Conservation (phyloP, 768 basidiomycete species). For the Termitomyces titanicus region DNA sequence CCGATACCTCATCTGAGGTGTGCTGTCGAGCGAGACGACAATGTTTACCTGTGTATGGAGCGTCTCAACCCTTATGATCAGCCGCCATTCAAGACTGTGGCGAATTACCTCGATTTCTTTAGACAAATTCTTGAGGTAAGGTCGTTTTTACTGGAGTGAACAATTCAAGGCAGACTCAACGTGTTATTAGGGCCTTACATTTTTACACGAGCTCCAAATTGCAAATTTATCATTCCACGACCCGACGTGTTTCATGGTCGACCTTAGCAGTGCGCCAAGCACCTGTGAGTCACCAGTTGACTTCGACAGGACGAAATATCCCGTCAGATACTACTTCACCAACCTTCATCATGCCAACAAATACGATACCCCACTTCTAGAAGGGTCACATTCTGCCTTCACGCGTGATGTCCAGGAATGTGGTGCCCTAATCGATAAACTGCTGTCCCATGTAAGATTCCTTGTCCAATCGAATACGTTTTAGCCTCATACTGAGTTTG, state of each 20-base stretch:
- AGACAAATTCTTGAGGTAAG: constrained; percentile 46
- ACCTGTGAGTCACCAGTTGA: constrained; percentile 12
- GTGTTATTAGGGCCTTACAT: constrained; percentile 36
- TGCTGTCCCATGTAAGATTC: constrained; percentile 31
- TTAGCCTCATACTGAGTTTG: background rate
- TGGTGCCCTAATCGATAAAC: constrained; percentile 32
- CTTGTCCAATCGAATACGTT: background rate
- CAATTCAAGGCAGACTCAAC: background rate
- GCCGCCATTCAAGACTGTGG: constrained; percentile 42
- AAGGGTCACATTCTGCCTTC: constrained; percentile 18
- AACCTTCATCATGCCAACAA: constrained; percentile 24
- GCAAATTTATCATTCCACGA: constrained; percentile 32
- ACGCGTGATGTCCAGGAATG: constrained; percentile 37
- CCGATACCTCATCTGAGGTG: constrained; percentile 43
- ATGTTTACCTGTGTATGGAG: constrained; percentile 41
- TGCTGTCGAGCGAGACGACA: constrained; percentile 38
- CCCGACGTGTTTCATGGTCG: constrained; percentile 37
- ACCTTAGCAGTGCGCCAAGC: constrained; percentile 31
- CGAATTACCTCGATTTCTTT: constrained; percentile 49
- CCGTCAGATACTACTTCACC: constrained; percentile 27
- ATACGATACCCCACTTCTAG: constrained; percentile 13
- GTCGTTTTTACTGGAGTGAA: background rate
- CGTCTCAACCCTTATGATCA: constrained; percentile 40
- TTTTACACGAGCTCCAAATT: constrained; percentile 44
- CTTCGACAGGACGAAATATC: constrained; percentile 18